Evolutionary conservation across 805 yeast genomes (phyloP).

Genomic region (Metschnikowia amazonensis): DNA sequence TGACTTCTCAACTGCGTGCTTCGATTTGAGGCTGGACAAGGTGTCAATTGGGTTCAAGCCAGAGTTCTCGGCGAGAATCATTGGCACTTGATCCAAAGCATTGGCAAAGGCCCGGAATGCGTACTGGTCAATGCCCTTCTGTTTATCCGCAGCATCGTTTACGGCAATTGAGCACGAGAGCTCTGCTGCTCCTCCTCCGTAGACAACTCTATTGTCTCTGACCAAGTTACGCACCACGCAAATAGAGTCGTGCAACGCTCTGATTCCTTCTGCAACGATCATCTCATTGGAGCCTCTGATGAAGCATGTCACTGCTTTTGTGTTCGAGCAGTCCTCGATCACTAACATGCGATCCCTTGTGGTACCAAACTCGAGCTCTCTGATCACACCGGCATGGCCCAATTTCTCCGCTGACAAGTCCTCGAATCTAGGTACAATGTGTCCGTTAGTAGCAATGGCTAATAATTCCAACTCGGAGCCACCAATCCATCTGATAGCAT

Average conservation of each 20-base stretch:
- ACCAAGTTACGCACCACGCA: slow-evolving; percentile 97
- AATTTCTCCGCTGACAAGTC: slow-evolving; percentile 78
- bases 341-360: slow-evolving; percentile 95
- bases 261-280: slow-evolving; percentile 95
- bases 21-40: slow-evolving; percentile 75
- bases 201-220: slow-evolving; percentile 89
- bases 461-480: slow-evolving; percentile 93
- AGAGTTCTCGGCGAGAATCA: slow-evolving; percentile 94
- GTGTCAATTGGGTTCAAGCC: slow-evolving; percentile 94
- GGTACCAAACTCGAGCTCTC: slow-evolving; percentile 92
- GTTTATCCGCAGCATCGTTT: slow-evolving; percentile 85
- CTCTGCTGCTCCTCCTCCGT: slow-evolving; percentile 99
- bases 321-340: slow-evolving; percentile 81
- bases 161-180: slow-evolving; percentile 90
- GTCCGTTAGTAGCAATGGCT: slow-evolving; percentile 96
- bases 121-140: slow-evolving; percentile 94
- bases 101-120: slow-evolving; percentile 93
- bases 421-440: slow-evolving; percentile 96
- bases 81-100: slow-evolving; percentile 88
- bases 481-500: slow-evolving; percentile 99
- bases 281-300: slow-evolving; percentile 94
- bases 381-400: slow-evolving; percentile 81
- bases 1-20: slow-evolving; percentile 70
- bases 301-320: slow-evolving; percentile 88
- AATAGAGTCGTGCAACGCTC: slow-evolving; percentile 94